Evolutionary conservation across 2,329 filamentous ascomycete species (phyloP).

Genomic region (Nothomitra cinnamomea): DNA sequence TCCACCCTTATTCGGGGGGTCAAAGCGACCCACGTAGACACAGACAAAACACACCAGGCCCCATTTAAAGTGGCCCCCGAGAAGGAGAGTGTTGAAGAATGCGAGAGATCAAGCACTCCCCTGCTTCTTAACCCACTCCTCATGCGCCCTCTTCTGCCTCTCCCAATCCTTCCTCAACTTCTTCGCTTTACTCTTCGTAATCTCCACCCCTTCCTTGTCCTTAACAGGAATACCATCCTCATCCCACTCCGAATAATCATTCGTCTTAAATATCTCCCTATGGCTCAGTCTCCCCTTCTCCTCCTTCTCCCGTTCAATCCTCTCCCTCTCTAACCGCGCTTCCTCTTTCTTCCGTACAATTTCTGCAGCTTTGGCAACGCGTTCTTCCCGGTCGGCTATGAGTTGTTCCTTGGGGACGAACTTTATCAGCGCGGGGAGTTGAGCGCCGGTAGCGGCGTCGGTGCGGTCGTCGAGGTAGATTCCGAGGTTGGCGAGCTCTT

Average conservation of each 20-base stretch:
- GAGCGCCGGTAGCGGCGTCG: conserved; percentile 21
- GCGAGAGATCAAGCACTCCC: conserved; percentile 2
- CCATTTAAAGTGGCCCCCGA: too few species aligned
- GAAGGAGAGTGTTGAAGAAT: too few species aligned
- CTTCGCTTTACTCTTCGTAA: conserved; percentile 75
- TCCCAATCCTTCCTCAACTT: conserved; percentile 56
- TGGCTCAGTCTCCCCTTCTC: conserved; percentile 41
- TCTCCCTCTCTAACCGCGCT: conserved; percentile 23
- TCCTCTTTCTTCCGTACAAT: conserved; percentile 41
- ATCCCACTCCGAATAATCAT: conserved; percentile 64
- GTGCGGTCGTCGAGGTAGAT: conserved; percentile 74
- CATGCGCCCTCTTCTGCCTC: conserved; percentile 17
- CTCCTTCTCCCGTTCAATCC: conserved; percentile 22
- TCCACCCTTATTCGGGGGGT: too few species aligned
- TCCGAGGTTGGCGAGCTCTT: conserved; percentile 62
- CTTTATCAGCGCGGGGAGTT: conserved; percentile 56
- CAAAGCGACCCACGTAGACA: too few species aligned
- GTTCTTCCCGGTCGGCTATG: conserved; percentile 19
- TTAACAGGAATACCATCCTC: conserved; percentile 63
- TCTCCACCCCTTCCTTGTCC: conserved; percentile 59
- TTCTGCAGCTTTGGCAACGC: conserved; percentile 24
- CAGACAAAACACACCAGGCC: too few species aligned
- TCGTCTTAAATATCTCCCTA: conserved; percentile 39
- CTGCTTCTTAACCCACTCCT: conserved; percentile 33
- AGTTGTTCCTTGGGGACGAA: conserved; percentile 44